phyloP scores from a whole-genome alignment of 2,329 filamentous ascomycete genomes.

The Pochonia chlamydosporia region DNA sequence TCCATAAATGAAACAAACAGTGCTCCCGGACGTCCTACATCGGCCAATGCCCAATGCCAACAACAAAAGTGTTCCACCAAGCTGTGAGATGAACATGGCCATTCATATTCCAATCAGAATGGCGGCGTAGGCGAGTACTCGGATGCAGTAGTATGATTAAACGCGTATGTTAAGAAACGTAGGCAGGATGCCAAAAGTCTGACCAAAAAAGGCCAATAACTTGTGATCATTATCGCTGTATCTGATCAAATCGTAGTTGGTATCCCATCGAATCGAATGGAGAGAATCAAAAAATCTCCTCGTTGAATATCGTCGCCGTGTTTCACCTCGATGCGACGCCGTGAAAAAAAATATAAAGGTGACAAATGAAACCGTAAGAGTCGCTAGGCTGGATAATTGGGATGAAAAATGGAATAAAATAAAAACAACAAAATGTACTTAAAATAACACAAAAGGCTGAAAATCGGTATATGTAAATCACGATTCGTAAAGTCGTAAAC shows the following conservation, averaged over 20 bases:
- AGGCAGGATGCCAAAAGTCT: background rate
- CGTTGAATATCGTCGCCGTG: background rate
- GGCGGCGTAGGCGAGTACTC: background rate
- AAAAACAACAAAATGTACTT: background rate
- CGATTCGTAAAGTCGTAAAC: conserved; percentile 19
- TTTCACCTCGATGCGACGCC: background rate
- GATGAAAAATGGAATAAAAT: background rate
- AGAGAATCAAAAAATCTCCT: background rate
- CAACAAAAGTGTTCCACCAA: background rate
- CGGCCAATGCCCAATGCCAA: no score
- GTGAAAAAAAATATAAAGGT: background rate
- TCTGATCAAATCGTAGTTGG: background rate
- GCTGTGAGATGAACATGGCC: background rate
- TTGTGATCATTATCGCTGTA: background rate
- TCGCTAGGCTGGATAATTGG: conserved; percentile 6
- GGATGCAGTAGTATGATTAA: background rate
- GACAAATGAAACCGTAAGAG: conserved; percentile 5
- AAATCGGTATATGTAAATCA: background rate
- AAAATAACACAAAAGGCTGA: background rate
- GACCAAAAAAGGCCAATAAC: background rate
- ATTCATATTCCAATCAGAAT: background rate
- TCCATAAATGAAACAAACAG: background rate
- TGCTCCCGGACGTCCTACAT: background rate
- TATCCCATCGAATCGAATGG: background rate
- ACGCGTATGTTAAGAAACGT: background rate